Conservation (phyloP, 352 stramenopile genomes). For the Phytophthora melonis region DNA sequence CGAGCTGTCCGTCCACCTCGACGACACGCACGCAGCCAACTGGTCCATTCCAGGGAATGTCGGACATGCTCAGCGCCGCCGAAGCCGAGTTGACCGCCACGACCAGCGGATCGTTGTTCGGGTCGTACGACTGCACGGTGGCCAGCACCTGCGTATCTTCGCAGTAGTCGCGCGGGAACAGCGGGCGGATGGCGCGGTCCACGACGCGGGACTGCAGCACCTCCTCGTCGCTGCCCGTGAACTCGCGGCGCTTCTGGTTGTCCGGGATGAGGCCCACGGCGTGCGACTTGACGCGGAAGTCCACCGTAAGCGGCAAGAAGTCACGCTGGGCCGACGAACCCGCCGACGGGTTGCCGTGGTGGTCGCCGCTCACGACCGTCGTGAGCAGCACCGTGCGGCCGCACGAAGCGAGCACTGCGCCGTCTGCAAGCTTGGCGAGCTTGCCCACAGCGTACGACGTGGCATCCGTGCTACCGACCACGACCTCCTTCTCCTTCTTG, state of each 20-base stretch:
- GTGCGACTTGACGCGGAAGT: slow-evolving; percentile 94
- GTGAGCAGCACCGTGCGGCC: slow-evolving; percentile 90
- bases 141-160: slow-evolving; percentile 96
- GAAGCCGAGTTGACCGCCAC: slow-evolving; percentile 92
- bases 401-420: slow-evolving; percentile 82
- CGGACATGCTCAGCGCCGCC: slow-evolving; percentile 81
- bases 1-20: slow-evolving; percentile 84
- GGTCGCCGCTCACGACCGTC: slow-evolving; percentile 75
- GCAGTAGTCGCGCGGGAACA: slow-evolving; percentile 95
- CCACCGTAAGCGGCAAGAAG: slow-evolving; percentile 94
- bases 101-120: slow-evolving; percentile 86
- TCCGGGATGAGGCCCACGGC: slow-evolving; percentile 90
- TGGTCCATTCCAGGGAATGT: slow-evolving; percentile 92
- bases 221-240: slow-evolving; percentile 94
- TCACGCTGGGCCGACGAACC: slow-evolving; percentile 41
- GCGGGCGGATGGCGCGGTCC: slow-evolving; percentile 95
- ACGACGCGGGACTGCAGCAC: slow-evolving; percentile 97
- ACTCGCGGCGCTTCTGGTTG: slow-evolving; percentile 89
- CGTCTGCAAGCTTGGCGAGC: slow-evolving; percentile 88
- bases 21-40: slow-evolving; percentile 92
- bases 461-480: slow-evolving; percentile 61
- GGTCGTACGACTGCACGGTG: slow-evolving; percentile 90
- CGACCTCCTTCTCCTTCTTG: slow-evolving; percentile 34
- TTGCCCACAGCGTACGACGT: slow-evolving; percentile 77
- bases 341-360: slow-evolving; percentile 46